phyloP scores from a whole-genome alignment of 495 filamentous ascomycete species.

The Lentithecium fluviatile region DNA sequence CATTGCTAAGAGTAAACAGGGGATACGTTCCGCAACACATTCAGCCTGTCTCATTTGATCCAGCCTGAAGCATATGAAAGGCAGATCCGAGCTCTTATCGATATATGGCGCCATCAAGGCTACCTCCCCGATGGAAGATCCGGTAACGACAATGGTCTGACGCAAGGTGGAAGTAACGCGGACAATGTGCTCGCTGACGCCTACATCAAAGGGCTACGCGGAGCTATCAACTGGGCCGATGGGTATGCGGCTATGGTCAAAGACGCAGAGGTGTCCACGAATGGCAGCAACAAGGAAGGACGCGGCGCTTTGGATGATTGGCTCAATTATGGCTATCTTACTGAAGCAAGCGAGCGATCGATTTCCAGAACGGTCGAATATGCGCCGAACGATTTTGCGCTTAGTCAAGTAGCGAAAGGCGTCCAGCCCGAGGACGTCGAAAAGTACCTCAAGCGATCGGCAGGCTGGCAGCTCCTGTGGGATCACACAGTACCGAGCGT shows the following conservation, averaged over 20 bases:
- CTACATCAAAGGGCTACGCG: constrained; percentile 39
- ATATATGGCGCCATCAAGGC: constrained; percentile 40
- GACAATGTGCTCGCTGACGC: constrained; percentile 44
- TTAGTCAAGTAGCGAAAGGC: constrained; percentile 36
- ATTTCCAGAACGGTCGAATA: constrained; percentile 39
- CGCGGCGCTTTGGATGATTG: constrained; percentile 41
- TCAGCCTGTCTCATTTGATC: constrained; percentile 37
- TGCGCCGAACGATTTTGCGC: constrained; percentile 40
- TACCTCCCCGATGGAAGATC: constrained; percentile 39
- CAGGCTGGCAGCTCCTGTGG: constrained; percentile 39
- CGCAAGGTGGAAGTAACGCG: constrained; percentile 41
- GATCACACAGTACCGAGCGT: constrained; percentile 18
- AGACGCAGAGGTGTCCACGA: constrained; percentile 37
- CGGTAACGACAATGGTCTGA: constrained; percentile 37
- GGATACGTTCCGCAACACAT: constrained; percentile 39
- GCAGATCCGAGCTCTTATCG: constrained; percentile 35
- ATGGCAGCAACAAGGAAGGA: constrained; percentile 33
- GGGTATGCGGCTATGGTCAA: constrained; percentile 40
- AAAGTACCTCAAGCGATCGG: constrained; percentile 36
- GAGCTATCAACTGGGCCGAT: constrained; percentile 40
- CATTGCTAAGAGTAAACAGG: constrained; percentile 8
- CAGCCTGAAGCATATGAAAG: constrained; percentile 31
- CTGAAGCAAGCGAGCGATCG: constrained; percentile 23
- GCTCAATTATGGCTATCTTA: constrained; percentile 35
- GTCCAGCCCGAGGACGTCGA: constrained; percentile 26